These are phyloP conservation scores for Apiospora malaysiana DNA, from an alignment of 2,329 filamentous ascomycete genomes.

Conservation along the genomic window DNA sequence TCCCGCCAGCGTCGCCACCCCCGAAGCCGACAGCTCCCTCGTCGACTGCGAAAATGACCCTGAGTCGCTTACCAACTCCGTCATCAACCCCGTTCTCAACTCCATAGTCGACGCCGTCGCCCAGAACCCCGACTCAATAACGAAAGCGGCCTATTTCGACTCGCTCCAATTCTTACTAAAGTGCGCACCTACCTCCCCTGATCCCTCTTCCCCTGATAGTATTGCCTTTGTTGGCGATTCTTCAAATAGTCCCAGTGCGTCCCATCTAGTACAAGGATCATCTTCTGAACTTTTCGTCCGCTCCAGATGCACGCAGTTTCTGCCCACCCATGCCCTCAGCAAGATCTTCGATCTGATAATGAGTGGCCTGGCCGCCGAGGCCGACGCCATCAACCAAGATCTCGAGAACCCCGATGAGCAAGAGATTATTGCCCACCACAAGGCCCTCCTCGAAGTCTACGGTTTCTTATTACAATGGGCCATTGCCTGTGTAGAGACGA, in stretches of 20 bases:
- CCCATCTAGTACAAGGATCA: constrained; percentile 44
- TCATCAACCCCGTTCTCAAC: constrained; percentile 87
- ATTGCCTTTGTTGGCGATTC: constrained; percentile 26
- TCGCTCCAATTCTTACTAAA: constrained; percentile 95
- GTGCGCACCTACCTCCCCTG: constrained; percentile 71
- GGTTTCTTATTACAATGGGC: constrained; percentile 96
- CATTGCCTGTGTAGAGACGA: constrained; percentile 90
- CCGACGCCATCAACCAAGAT: constrained; percentile 83
- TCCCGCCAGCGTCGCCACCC: constrained; percentile 79
- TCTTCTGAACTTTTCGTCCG: constrained; percentile 67
- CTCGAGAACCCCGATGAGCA: constrained; percentile 88
- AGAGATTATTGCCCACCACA: constrained; percentile 84
- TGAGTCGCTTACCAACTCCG: constrained; percentile 76
- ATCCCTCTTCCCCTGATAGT: constrained; percentile 35
- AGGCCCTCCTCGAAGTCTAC: constrained; percentile 90
- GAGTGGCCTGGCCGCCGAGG: constrained; percentile 83
- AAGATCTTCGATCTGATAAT: constrained; percentile 92
- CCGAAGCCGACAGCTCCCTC: constrained; percentile 82
- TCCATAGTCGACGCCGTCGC: constrained; percentile 91
- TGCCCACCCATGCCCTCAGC: constrained; percentile 83
- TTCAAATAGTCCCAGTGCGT: constrained; percentile 25
- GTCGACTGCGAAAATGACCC: constrained; percentile 93
- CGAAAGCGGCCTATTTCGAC: constrained; percentile 80
- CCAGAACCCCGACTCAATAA: constrained; percentile 88
- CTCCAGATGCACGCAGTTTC: constrained; percentile 79